phyloP scores from a whole-genome alignment of 2,329 filamentous ascomycete species.

The Pleoardoris graminearum region DNA sequence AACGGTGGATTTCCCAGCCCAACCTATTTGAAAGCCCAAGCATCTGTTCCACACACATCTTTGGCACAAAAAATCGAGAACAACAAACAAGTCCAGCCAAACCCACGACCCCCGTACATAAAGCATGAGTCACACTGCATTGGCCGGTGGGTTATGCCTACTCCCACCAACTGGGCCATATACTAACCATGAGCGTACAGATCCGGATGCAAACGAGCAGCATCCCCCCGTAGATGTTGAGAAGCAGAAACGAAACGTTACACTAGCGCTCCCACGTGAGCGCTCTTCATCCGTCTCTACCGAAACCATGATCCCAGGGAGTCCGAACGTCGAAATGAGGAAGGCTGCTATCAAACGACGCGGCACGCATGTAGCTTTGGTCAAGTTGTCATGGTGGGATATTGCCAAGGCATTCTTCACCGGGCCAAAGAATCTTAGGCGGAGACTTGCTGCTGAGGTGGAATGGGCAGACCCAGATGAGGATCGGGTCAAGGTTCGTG shows the following conservation, averaged over 20 bases:
- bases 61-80: too few relatives aligned
- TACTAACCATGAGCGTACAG: background rate
- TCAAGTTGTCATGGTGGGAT: conserved; percentile 6
- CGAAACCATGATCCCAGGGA: background rate
- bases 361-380: conserved; percentile 1
- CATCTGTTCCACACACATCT: background rate
- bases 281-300: conserved; percentile 1
- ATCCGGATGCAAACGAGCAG: background rate
- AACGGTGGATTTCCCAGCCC: background rate
- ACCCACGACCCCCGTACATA: background rate
- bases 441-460: background rate
- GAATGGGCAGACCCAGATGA: background rate
- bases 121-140: background rate
- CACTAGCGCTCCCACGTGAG: background rate
- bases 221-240: background rate
- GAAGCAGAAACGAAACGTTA: background rate
- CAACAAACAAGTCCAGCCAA: background rate
- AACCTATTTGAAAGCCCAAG: background rate
- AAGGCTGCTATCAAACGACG: background rate
- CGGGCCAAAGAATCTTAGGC: background rate
- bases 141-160: background rate
- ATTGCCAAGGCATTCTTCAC: conserved; percentile 3
- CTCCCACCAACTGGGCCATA: background rate
- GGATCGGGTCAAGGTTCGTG: background rate
- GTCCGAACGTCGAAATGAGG: background rate